Base-by-base conservation (phyloP, 108 stramenopile species). In the Stephanodiscus minutulus region DNA sequence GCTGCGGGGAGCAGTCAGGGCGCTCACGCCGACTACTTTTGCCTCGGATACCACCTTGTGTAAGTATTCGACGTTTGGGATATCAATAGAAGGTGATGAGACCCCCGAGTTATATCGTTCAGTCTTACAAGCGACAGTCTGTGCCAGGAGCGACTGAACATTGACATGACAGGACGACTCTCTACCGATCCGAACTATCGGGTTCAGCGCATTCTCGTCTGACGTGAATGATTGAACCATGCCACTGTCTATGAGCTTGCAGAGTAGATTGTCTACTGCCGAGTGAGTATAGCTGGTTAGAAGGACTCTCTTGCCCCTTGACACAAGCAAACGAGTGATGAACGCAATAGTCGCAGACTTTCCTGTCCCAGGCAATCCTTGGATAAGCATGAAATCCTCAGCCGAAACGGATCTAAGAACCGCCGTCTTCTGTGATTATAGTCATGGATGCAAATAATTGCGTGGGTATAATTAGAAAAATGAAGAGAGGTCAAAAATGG, bases 221-320 rank as follows among this genome's bases (percentile, higher is more conserved):
- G 36, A 67, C 29, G 29, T 46, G 15, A 24, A 62, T 8, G 33
- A 43, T 44, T 48, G 31, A 7, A 39, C 13, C 50, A 91, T 59
- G 24, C 92, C 90, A 31, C 81, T 74, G 6, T 87, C 96, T 21
- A 96, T 74, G 3, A 99, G 82, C 82, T 98, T 98, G 47, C 85
- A 77, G 36, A 98, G 61, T 33, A 98, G 75, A 70, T 94, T 96
- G 80, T 99, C 99, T 18, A 99, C 97, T 44, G 98, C 99, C 10
- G 90, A 67, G 73, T 99, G 96, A 6, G 99, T 98, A 73, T 98
- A 98, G 50, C 90, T 85, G 10, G 97, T 94, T 31, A 99, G 70
- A n/a, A 98, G 76, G 29, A 99, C 97, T 27, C 95, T 74, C 41
- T 91, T 84, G 7, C 96, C 95, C n/a, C 75, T 81, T 11, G 93